Conservation (phyloP, 1,284 basidiomycete species). For the Malassezia sympodialis region DNA sequence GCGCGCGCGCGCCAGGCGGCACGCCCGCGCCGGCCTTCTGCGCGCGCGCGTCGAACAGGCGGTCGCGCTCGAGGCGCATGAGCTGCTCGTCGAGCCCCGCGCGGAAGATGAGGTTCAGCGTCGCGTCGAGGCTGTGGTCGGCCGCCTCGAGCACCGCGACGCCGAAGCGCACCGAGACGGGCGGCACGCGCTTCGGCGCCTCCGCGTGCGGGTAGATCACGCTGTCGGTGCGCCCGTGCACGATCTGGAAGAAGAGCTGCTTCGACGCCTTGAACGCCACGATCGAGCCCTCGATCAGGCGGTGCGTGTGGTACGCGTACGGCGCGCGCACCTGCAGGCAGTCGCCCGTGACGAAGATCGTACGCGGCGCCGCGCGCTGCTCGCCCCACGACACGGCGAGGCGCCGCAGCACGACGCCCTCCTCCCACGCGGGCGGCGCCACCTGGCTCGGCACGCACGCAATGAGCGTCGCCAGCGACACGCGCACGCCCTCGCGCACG, state of each 20-base stretch:
- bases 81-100: slow-evolving; percentile 67
- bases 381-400: slow-evolving; percentile 44
- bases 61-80: slow-evolving; percentile 65
- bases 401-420: slow-evolving; percentile 60
- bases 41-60: slow-evolving; percentile 56
- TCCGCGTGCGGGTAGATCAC: slow-evolving; percentile 37
- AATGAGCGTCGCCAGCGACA: slow-evolving; percentile 48
- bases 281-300: slow-evolving; percentile 48
- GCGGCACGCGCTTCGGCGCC: slow-evolving; percentile 52
- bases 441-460: slow-evolving; percentile 50
- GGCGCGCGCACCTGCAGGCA: slow-evolving; percentile 68
- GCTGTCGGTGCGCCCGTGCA: slow-evolving; percentile 39
- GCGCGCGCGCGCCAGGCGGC: slow-evolving; percentile 54
- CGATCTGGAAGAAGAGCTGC: slow-evolving; percentile 49
- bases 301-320: slow-evolving; percentile 62
- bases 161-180: slow-evolving; percentile 55
- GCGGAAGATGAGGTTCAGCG: slow-evolving; percentile 66
- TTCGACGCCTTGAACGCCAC: slow-evolving; percentile 50
- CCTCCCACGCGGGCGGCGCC: slow-evolving; percentile 60
- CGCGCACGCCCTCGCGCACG: slow-evolving; percentile 24
- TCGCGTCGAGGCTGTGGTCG: slow-evolving; percentile 77
- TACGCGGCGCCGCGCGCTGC: slow-evolving; percentile 12
- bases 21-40: neutral
- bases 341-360: slow-evolving; percentile 55
- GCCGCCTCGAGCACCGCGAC: slow-evolving; percentile 65